These are phyloP conservation scores for Solanum sejunctum DNA, from an alignment of 257 asterid species.

Conservation along the genomic window DNA sequence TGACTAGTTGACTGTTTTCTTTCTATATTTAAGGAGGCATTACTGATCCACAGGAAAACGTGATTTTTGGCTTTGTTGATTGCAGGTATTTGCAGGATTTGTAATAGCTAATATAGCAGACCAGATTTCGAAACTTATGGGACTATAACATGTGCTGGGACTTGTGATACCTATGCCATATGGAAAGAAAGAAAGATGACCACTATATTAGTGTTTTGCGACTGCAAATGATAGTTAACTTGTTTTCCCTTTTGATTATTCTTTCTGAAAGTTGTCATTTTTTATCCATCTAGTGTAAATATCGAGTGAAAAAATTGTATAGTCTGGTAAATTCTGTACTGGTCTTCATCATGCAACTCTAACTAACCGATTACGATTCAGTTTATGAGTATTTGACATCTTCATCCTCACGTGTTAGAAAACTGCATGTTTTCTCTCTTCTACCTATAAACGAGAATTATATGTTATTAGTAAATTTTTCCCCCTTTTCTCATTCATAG, in stretches of 20 bases:
- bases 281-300: background rate
- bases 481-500: background rate
- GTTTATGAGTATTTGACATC: background rate
- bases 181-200: background rate
- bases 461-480: background rate
- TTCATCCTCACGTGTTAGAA: background rate
- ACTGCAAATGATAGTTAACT: background rate
- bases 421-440: background rate
- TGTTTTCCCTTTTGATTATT: background rate
- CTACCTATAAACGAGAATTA: background rate
- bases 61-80: background rate
- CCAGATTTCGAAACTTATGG: constrained; percentile 43
- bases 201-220: background rate
- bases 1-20: background rate
- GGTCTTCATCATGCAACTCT: background rate
- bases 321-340: background rate
- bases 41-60: background rate
- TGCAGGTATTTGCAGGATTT: constrained; percentile 91
- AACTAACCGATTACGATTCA: background rate
- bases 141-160: constrained; percentile 28
- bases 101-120: constrained; percentile 79
- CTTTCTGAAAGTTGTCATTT: background rate
- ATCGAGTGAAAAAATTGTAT: background rate
- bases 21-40: background rate
- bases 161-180: background rate